These are phyloP conservation scores for Dipsacomyces acuminosporus DNA, from an alignment of 371 early-diverging fungal genomes.

Conservation along the genomic window DNA sequence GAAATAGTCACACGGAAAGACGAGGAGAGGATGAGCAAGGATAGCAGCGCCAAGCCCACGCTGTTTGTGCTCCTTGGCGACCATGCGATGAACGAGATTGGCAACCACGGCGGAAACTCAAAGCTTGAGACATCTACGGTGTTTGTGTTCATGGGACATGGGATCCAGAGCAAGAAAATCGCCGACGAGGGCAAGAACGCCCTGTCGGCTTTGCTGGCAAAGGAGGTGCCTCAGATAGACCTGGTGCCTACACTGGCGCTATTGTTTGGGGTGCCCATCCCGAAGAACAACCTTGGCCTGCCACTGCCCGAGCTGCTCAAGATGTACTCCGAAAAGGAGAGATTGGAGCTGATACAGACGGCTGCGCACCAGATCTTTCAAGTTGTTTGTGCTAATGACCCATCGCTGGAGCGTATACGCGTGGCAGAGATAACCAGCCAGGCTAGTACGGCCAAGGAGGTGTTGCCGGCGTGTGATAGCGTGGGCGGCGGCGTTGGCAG, in stretches of 20 bases:
- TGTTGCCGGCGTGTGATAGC: not conserved
- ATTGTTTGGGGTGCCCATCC: constrained; percentile 81
- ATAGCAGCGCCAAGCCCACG: constrained; percentile 58
- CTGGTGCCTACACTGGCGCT: constrained; percentile 82
- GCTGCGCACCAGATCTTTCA: constrained; percentile 61
- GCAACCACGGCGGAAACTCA: constrained; percentile 76
- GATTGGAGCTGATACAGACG: constrained; percentile 54
- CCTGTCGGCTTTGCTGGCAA: constrained; percentile 19
- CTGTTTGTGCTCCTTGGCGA: constrained; percentile 94
- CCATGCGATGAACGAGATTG: constrained; percentile 97
- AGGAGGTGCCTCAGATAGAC: constrained; percentile 74
- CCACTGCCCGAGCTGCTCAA: constrained; percentile 24
- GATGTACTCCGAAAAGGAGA: constrained; percentile 35
- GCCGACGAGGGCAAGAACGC: constrained; percentile 21
- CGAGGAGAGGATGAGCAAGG: constrained; percentile 34
- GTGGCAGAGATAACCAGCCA: not conserved
- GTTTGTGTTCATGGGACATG: constrained; percentile 57
- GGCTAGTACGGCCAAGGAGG: not conserved
- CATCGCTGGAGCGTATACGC: constrained; percentile 27
- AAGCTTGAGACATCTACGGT: constrained; percentile 58
- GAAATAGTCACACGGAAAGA: constrained; percentile 51
- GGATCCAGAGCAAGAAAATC: constrained; percentile 26
- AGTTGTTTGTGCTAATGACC: constrained; percentile 48
- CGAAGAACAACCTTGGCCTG: constrained; percentile 83
- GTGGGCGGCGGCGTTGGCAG: not conserved